These are phyloP conservation scores for Microbotryum silenes-acaulis DNA, from an alignment of 1,284 basidiomycete genomes.

Conservation along the genomic window DNA sequence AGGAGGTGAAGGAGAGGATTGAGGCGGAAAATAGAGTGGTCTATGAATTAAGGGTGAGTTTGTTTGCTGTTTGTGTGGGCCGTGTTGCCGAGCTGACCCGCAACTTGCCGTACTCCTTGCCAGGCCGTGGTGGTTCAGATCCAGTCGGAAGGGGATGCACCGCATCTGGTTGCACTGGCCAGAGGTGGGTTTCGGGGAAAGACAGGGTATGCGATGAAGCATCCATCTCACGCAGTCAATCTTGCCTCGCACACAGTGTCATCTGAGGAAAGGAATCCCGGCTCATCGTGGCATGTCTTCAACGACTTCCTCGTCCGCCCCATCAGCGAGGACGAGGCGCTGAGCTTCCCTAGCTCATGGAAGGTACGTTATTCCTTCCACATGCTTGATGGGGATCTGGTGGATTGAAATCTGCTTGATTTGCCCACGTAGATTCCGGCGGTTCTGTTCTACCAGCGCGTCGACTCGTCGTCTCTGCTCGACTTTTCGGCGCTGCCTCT, in stretches of 20 bases:
- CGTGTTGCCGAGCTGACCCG: neutral
- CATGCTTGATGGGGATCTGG: neutral
- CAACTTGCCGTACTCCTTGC: neutral
- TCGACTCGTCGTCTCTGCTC: conserved; percentile 54
- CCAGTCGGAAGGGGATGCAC: conserved; percentile 61
- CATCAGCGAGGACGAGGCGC: conserved; percentile 73
- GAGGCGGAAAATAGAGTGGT: conserved; percentile 50
- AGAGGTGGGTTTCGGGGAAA: conserved; percentile 52
- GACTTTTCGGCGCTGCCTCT: conserved; percentile 62
- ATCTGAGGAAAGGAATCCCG: conserved; percentile 44
- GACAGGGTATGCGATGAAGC: neutral
- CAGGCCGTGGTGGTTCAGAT: conserved; percentile 79
- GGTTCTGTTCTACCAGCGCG: conserved; percentile 75
- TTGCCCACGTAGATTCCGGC: conserved; percentile 60
- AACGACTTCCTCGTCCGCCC: conserved; percentile 91
- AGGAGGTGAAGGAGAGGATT: conserved; percentile 48
- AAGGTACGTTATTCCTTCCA: conserved; percentile 53
- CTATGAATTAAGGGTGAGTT: conserved; percentile 65
- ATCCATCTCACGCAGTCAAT: neutral
- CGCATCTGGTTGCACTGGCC: conserved; percentile 83
- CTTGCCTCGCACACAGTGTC: conserved; percentile 49
- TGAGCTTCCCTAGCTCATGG: conserved; percentile 82
- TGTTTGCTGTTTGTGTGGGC: too few relatives aligned
- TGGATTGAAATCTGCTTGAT: neutral
- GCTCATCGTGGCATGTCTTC: conserved; percentile 77